Evolutionary conservation across 305 asterid genomes (phyloP), one percentile per base, ranked within the genome.

Genomic region (Lippia alba): DNA sequence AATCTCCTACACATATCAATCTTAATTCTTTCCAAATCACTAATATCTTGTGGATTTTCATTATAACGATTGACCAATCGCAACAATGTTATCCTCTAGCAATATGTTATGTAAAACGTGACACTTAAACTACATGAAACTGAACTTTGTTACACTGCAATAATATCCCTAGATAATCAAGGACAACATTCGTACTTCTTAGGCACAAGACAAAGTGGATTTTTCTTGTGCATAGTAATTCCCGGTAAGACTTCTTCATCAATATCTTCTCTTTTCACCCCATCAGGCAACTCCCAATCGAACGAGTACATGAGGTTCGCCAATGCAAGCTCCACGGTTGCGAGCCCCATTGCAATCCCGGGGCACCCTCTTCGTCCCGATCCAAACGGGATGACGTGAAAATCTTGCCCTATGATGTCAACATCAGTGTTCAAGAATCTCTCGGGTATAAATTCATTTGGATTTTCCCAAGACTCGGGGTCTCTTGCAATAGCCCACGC

Each of bases 401-500:
- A 83, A 61, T 76, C 77, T 11, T 76, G 68, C 0, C 84, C 84
- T 3, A 20, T 14, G 0, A 80, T 12, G 18, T 80, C 84, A 1
- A 74, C 12, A 1, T 1, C 45, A 0, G 59, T 62, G 49, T 85
- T 70, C 73, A 80, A 77, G 76, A 85, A 85, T 39, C 90, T 72
- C 53, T 85, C 89, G 0, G 89, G 86, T 16, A 54, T 3, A 6
- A 79, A 82, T 36, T 70, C 73, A 0, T 82, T 36, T 0, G 84
- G 82, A 24, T 14, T 58, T 19, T 79, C 76, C 84, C 84, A 82
- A 5, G 61, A 60, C 19, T 36, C 51, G 8, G 86, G 80, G 12
- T 82, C 86, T 65, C 86, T 74, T 48, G 77, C 83, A 6, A 82
- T 76, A 7, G 80, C 85, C 87, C 85, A 83, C 1, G 78, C 83